Evolutionary conservation across 768 basidiomycete species (phyloP), one percentile per base, ranked within the genome.

Genomic region (Tricholoma furcatifolium): DNA sequence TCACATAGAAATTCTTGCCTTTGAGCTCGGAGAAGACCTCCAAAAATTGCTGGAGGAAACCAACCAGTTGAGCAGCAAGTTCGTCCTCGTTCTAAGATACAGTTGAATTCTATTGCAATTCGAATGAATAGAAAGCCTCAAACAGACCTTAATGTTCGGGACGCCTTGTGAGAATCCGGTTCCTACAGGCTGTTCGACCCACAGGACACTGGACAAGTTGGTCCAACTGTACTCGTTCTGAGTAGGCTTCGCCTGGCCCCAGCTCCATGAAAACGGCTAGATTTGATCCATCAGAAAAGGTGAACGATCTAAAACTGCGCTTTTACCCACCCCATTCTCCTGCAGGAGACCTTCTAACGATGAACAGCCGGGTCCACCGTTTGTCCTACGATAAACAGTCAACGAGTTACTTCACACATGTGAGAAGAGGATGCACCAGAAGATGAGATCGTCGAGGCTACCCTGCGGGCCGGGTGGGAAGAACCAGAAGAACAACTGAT

Each of bases 401-500:
- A 50, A 27, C 27, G 7, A 27, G 27, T 27, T 3, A 27, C 27
- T 27, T 27, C 27, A 7, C 4, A 8, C 15, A 40, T n/a, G 27
- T 7, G 27, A 27, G 2, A 34, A 27, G 18, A 27, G 14, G 20
- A 27, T 34, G 5, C 17, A 85, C 88, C 88, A 90, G 67, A 89
- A 87, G 32, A 90, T 84, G 42, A 91, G 61, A 62, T 90, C 87
- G 59, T 91, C 85, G 3, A 79, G 62, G 57, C 82, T 86, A 17
- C 87, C 88, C 59, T 82, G 70, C 0, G 85, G 85, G 4, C 86
- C 87, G 2, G 88, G 85, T 49, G 88, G 88, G 73, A 88, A 90
- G 69, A 88, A 85, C 88, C 88, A 90, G 71, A 91, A 91, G 73
- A 85, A 91, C 14, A 89, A 76, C 86, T 90, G 32, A 14, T 32